These are phyloP conservation scores for Mrakia frigida DNA, from an alignment of 768 basidiomycete species.

Conservation along the genomic window DNA sequence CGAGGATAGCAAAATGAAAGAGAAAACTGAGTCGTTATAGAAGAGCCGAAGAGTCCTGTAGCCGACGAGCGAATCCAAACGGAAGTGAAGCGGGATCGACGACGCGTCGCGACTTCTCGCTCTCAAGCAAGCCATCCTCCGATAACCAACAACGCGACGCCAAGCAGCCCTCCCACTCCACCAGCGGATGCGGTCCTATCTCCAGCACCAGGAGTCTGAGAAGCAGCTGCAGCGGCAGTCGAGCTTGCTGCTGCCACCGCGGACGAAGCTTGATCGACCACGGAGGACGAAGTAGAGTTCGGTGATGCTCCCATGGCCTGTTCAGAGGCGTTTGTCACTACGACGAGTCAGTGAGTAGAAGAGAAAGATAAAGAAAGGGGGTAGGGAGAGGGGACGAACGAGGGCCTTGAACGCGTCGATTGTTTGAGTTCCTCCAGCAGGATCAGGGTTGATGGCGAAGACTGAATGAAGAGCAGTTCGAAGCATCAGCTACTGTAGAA, in stretches of 20 bases:
- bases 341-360: neutral
- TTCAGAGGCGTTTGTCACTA: too few relatives aligned
- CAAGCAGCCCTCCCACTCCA: neutral
- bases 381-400: neutral
- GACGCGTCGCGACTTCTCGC: neutral
- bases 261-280: neutral
- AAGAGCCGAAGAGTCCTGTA: too few relatives aligned
- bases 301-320: neutral
- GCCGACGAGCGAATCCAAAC: neutral
- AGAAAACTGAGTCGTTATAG: too few relatives aligned
- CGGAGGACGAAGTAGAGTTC: neutral
- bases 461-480: neutral
- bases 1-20: too few relatives aligned
- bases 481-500: too few relatives aligned
- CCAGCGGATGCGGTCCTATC: neutral
- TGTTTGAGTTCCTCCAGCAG: neutral
- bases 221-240: neutral
- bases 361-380: neutral
- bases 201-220: neutral
- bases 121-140: neutral
- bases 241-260: neutral
- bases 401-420: neutral
- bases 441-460: constrained; percentile 1
- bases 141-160: neutral
- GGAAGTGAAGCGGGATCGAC: neutral